Percentiles rank a stretch among this genome's conserved stretches.
Evolutionary conservation across 2,329 filamentous ascomycete species (phyloP).

Genomic region (Davidsoniella virescens): DNA sequence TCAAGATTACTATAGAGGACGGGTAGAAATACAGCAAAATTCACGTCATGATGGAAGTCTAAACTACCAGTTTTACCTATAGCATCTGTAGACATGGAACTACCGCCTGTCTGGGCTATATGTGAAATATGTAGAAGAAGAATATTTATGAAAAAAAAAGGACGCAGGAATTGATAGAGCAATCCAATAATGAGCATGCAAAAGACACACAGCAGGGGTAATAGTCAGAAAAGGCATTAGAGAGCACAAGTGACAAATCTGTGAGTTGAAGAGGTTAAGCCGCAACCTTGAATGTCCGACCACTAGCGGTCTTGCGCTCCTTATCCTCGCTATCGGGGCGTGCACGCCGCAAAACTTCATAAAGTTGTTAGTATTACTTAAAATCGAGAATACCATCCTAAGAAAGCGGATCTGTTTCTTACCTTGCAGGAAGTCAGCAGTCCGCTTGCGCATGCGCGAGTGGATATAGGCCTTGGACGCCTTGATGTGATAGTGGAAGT

Average conservation of each 20-base stretch:
- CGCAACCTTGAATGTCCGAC: constrained; percentile 65
- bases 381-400: not conserved
- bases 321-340: constrained; percentile 92
- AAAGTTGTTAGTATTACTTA: constrained; percentile 17
- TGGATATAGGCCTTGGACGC: constrained; percentile 99
- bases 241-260: constrained; percentile 10
- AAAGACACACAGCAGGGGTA: constrained; percentile 5
- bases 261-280: constrained; percentile 17
- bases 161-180: no score
- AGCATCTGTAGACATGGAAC: no score
- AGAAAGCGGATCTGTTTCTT: constrained; percentile 18
- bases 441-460: constrained; percentile 92
- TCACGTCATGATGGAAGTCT: no score
- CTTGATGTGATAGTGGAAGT: constrained; percentile 99
- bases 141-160: no score
- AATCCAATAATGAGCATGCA: not conserved
- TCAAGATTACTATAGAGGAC: no score
- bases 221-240: not conserved
- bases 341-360: constrained; percentile 77
- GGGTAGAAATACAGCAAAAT: no score
- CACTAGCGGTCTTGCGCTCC: constrained; percentile 95
- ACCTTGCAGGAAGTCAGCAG: constrained; percentile 97
- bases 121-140: no score
- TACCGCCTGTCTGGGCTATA: no score
- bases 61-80: no score